Conservation (phyloP, 352 stramenopile species). For the Phytophthora rubi region DNA sequence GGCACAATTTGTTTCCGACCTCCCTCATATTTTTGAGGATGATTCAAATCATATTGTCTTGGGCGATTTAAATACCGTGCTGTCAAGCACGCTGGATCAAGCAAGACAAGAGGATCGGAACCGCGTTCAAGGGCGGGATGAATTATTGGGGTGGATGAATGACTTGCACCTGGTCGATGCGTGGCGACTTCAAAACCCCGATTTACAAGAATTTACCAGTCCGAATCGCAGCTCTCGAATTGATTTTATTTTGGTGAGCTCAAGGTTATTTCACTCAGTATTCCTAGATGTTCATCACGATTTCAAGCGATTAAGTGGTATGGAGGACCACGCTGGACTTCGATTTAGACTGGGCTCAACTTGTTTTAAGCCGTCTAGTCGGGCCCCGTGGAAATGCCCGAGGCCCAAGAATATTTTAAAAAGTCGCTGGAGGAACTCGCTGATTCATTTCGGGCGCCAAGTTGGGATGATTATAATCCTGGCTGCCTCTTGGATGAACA, state of each 20-base stretch:
- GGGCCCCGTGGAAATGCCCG: not conserved
- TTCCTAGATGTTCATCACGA: constrained; percentile 1
- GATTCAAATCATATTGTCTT: constrained; percentile 7
- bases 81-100: not conserved
- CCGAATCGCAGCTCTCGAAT: not conserved
- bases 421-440: not conserved
- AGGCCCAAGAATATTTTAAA: constrained; percentile 1
- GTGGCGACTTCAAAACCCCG: constrained; percentile 4
- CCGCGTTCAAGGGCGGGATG: not conserved
- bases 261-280: not conserved
- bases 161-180: not conserved
- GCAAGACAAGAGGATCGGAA: not conserved
- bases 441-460: not conserved
- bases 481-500: not conserved
- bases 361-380: not conserved
- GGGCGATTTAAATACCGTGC: constrained; percentile 9
- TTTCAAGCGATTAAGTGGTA: not conserved
- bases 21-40: constrained; percentile 10
- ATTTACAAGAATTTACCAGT: constrained; percentile 13
- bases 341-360: not conserved
- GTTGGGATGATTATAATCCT: not conserved
- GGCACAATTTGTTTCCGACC: not conserved
- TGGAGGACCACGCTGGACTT: not conserved
- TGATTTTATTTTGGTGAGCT: constrained; percentile 8
- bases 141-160: constrained; percentile 9